These are phyloP conservation scores for Alternaria solani DNA, from an alignment of 2,329 filamentous ascomycete genomes.

Conservation along the genomic window DNA sequence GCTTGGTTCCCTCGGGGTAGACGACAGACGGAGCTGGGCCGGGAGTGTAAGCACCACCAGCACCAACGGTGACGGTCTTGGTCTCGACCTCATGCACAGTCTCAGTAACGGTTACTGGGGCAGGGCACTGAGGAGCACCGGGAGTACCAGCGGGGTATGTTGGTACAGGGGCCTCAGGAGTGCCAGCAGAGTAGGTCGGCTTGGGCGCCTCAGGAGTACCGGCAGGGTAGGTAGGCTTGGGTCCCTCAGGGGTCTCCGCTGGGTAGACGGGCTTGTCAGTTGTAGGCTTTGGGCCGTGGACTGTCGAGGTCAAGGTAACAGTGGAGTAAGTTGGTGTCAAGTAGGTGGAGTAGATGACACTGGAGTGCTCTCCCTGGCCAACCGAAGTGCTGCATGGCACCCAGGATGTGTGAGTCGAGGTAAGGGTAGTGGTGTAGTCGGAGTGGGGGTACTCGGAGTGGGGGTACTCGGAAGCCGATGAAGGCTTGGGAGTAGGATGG, in stretches of 20 bases:
- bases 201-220: not conserved
- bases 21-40: constrained; percentile 14
- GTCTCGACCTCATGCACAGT: constrained; percentile 32
- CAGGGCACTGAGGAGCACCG: constrained; percentile 31
- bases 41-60: constrained; percentile 1
- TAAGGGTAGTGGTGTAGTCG: constrained; percentile 31
- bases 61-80: constrained; percentile 34
- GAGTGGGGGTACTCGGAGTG: constrained; percentile 19
- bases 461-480: constrained; percentile 16
- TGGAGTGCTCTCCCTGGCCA: constrained; percentile 37
- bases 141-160: constrained; percentile 18
- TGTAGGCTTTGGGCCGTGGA: constrained; percentile 31
- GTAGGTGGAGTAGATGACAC: constrained; percentile 50
- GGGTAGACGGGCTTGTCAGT: constrained; percentile 10
- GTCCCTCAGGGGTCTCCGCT: not conserved
- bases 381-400: constrained; percentile 50
- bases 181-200: not conserved
- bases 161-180: not conserved
- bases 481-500: constrained; percentile 13
- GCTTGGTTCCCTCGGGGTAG: constrained; percentile 1
- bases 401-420: constrained; percentile 46
- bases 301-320: constrained; percentile 40
- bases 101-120: constrained; percentile 38
- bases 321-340: constrained; percentile 47
- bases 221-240: not conserved